Evolutionary conservation across 1,139 yeast genomes (phyloP).

Genomic region (Suhomyces chickasaworum): DNA sequence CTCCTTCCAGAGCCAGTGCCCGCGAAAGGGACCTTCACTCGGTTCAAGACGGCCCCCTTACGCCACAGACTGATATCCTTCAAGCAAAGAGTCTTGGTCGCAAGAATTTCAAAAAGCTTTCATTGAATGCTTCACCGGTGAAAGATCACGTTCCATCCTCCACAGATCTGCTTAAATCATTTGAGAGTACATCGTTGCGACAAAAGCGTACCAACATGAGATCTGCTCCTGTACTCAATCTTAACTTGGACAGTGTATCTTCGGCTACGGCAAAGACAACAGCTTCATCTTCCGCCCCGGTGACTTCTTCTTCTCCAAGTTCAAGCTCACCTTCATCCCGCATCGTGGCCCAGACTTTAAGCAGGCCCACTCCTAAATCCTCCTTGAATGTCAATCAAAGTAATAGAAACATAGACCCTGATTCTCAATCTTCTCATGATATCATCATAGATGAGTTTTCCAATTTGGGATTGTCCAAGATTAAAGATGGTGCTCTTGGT

Average conservation of each 20-base stretch:
- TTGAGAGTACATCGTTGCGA: slow-evolving; percentile 16
- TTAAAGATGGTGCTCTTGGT: not conserved
- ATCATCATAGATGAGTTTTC: slow-evolving; percentile 35
- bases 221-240: slow-evolving; percentile 24
- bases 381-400: slow-evolving; percentile 23
- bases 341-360: slow-evolving; percentile 13
- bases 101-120: slow-evolving; percentile 72
- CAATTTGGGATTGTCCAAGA: slow-evolving; percentile 24
- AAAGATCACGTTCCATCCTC: slow-evolving; percentile 7
- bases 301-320: slow-evolving; percentile 5
- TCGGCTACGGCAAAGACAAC: too few relatives aligned
- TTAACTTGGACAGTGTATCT: slow-evolving; percentile 7
- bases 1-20: not conserved
- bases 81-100: slow-evolving; percentile 66
- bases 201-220: slow-evolving; percentile 20
- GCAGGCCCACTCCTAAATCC: slow-evolving; percentile 8
- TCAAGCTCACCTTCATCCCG: slow-evolving; percentile 4
- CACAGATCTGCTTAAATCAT: slow-evolving; percentile 5
- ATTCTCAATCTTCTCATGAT: slow-evolving; percentile 26
- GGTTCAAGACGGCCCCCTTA: not conserved
- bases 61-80: slow-evolving; percentile 25
- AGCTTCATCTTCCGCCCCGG: not conserved
- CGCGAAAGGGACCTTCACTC: not conserved
- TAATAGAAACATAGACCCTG: slow-evolving; percentile 35
- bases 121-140: slow-evolving; percentile 36